Base-by-base conservation (phyloP, 2,329 filamentous ascomycete species). In the Stemphylium vesicarium region DNA sequence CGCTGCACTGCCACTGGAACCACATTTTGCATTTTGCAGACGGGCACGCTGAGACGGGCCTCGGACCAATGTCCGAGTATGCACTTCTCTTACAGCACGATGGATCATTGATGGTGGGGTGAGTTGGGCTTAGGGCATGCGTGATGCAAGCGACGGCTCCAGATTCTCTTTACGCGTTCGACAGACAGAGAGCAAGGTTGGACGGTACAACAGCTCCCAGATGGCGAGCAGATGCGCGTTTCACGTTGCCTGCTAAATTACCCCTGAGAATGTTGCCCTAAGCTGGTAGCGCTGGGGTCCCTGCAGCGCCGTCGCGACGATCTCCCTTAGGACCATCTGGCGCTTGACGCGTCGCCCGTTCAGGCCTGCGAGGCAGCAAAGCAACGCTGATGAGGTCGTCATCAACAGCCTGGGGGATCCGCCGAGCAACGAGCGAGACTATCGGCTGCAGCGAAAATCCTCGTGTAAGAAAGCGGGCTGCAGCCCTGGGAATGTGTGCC, bases 371-470 rank as follows among this genome's bases (percentile, higher is more conserved):
- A 11, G 15, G 26, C 15, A 41, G 39, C 29, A 53, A 18, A 16
- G 32, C 20, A 24, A 43, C 22, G 33, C 37, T 18, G 31, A 22
- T 18, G 22, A 33, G 29, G 31, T 18, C 50, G 10, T 46, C 35
- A 26, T 15, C 35, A 16, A 49, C 42, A 46, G 38, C 48, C 47
- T 53, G 50, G 62, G 55, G 52, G 46, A 36, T 33, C 49, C 57
- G 53, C 58, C 60, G 59, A 55, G 58, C 52, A 56, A 59, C 50
- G 44, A 51, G 50, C 47, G 62, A 43, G 58, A 63, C 64, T 65
- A 55, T 54, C 57, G 65, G 61, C 70, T 66, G 71, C 68, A 70
- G 68, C 64, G 68, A 53, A 57, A 57, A 67, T 63, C 66, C 62
- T 60, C 69, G 65, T 61, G 67, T 64, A 66, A 57, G 52, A 66